Base-by-base conservation (phyloP, 805 yeast genomes). In the Cyberlindnera petersonii region DNA sequence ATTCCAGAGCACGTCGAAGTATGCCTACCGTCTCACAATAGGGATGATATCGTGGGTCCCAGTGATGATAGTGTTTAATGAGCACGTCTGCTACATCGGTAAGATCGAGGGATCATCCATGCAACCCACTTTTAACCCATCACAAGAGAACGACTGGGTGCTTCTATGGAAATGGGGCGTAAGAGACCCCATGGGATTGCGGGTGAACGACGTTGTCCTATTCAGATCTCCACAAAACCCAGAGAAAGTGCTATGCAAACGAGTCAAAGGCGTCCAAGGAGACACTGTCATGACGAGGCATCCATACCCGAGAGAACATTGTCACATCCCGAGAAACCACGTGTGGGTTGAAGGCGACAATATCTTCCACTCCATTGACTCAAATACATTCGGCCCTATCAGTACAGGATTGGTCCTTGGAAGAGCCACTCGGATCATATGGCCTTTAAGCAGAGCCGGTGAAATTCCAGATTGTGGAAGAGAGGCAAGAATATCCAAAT, bases 311-410 rank as follows among this genome's bases (percentile, higher is more conserved):
- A 72, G 79, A 54, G 65, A 69, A 2, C 62, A 66, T 31, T 79
- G 82, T 5, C 60, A 64, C 24, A 65, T 91, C 2, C 96, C 96
- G 3, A 63, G 83, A 39, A 82, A 79, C 52, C 97, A 91, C 56
- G 50, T 86, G 6, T 91, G 97, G 97, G 88, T 88, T 0, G 97
- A 91, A 59, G 98, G 98, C 6, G 98, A 91, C 59, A 88, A 86
- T 56, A 69, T 69, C 32, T 34, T 14, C 31, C 91, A 82, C 53
- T 82, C 95, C 1, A 66, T 88, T 2, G 98, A 91, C 62, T 80
- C 91, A 36, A 89, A 88, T 59, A 74, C 72, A 8, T 91, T 85
- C 64, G 98, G 98, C 0, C 95, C 97, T 0, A 73, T 91, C 1
- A 81, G 95, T 13, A 72, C 78, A 26, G 96, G 91, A 0, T 63